These are phyloP conservation scores for Umbellularia californica DNA, from an alignment of 164 flowering plant species.

Conservation along the genomic window DNA sequence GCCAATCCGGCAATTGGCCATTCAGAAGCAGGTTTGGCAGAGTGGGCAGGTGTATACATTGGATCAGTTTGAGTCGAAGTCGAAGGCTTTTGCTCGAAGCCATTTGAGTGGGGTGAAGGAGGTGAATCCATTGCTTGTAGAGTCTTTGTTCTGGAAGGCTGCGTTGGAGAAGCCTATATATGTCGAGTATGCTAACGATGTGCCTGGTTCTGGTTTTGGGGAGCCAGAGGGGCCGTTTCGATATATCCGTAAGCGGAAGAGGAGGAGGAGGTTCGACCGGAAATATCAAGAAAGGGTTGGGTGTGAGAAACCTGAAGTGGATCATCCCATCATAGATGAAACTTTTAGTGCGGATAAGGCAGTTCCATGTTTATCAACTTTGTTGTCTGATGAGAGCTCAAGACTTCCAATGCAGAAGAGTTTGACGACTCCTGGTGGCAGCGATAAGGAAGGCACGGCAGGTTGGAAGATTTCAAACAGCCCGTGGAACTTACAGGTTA, in stretches of 20 bases:
- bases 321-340: not conserved
- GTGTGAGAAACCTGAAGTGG: not conserved
- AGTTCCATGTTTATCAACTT: slow-evolving; percentile 14
- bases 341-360: not conserved
- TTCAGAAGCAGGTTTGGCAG: slow-evolving; percentile 90
- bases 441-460: slow-evolving; percentile 71
- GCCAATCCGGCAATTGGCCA: slow-evolving; percentile 21
- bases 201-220: slow-evolving; percentile 92
- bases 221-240: slow-evolving; percentile 60
- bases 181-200: slow-evolving; percentile 97
- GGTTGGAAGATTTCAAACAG: slow-evolving; percentile 98
- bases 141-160: slow-evolving; percentile 86
- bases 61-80: slow-evolving; percentile 88
- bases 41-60: slow-evolving; percentile 89
- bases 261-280: slow-evolving; percentile 41
- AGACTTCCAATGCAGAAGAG: slow-evolving; percentile 22
- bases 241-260: slow-evolving; percentile 37
- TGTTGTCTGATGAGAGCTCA: slow-evolving; percentile 20
- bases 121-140: slow-evolving; percentile 57
- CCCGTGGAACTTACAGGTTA: slow-evolving; percentile 96
- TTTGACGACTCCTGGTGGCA: slow-evolving; percentile 10
- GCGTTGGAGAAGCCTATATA: slow-evolving; percentile 80
- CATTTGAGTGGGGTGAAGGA: slow-evolving; percentile 57
- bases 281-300: slow-evolving; percentile 16
- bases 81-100: slow-evolving; percentile 67